These are phyloP conservation scores for Phytophthora pluvialis DNA, from an alignment of 352 stramenopile genomes.

Conservation along the genomic window DNA sequence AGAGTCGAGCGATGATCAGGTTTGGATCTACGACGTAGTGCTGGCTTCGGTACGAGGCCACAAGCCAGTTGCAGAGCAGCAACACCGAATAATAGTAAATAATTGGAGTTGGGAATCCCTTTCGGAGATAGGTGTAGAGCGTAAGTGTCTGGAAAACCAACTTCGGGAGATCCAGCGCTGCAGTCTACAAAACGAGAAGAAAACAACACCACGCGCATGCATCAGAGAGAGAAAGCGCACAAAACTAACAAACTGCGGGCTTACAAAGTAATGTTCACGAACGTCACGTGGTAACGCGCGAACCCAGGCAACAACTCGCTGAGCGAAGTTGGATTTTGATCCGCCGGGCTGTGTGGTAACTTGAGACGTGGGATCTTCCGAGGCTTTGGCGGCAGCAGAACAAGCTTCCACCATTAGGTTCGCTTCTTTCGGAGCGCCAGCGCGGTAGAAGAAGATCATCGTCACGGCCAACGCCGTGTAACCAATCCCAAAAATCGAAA, in stretches of 20 bases:
- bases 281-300: no score
- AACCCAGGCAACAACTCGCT: no score
- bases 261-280: no score
- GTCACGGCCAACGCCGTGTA: slow-evolving; percentile 23
- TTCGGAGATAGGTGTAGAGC: slow-evolving; percentile 39
- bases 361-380: no score
- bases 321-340: no score
- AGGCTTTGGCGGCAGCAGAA: no score
- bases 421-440: neutral
- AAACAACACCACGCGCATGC: no score
- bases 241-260: neutral
- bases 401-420: no score
- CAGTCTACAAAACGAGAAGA: slow-evolving; percentile 29
- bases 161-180: slow-evolving; percentile 50
- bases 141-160: slow-evolving; percentile 52
- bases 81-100: slow-evolving; percentile 49
- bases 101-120: slow-evolving; percentile 39
- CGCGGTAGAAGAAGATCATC: slow-evolving; percentile 42
- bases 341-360: no score
- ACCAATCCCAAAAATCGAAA: slow-evolving; percentile 35
- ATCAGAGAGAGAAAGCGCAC: neutral
- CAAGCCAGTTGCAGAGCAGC: slow-evolving; percentile 46
- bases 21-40: slow-evolving; percentile 33
- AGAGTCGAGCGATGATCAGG: slow-evolving; percentile 43
- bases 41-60: slow-evolving; percentile 57